Evolutionary conservation across 495 filamentous ascomycete genomes (phyloP), one percentile per base, ranked within the genome.

Genomic region (Penicillium lividum): DNA sequence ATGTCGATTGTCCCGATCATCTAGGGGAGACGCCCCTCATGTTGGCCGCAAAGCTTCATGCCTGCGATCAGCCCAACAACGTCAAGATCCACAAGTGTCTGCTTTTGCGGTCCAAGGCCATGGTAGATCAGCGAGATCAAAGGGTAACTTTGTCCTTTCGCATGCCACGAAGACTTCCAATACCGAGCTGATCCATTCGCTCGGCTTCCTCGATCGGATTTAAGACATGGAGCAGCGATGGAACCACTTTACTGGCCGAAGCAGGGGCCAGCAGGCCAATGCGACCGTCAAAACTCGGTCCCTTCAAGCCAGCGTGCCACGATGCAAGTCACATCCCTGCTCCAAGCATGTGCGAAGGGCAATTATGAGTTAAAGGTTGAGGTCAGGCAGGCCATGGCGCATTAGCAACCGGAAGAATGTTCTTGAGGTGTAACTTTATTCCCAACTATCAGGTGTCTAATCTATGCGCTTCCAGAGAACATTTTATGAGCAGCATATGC

Each of bases 1-100:
- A 52, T 30, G 31, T 52, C 13, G 9, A 50, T 31, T 16, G 16
- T 50, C 47, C 31, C 9, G 47, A 50, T 70, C 36, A 15, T n/a
- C 36, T n/a, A n/a, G 36, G 36, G 36, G 36, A 40, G 36, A 15
- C 36, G 11, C 36, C 36, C 13, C 36, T 40, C 11, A 40, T n/a
- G 11, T 10, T 40, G 11, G 36, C 36, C n/a, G 11, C 36, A 2
- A 40, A 40, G 36, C 36, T 40, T 13, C 36, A 40, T 40, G 36
- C 36, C 36, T 40, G 11, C 36, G 36, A 40, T 40, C 36, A 40
- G 36, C 36, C 36, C 11, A 40, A 40, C 36, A 40, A n/a, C 36
- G 36, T 40, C 36, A 40, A 40, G 36, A 40, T 40, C 5, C 11
- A 40, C 11, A 40, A 40, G 10, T 40, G 36, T 40, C 11, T 40